Evolutionary conservation across 331 rosid genomes (phyloP), one percentile per base, ranked within the genome.

Genomic region (Spiraea crenata): DNA sequence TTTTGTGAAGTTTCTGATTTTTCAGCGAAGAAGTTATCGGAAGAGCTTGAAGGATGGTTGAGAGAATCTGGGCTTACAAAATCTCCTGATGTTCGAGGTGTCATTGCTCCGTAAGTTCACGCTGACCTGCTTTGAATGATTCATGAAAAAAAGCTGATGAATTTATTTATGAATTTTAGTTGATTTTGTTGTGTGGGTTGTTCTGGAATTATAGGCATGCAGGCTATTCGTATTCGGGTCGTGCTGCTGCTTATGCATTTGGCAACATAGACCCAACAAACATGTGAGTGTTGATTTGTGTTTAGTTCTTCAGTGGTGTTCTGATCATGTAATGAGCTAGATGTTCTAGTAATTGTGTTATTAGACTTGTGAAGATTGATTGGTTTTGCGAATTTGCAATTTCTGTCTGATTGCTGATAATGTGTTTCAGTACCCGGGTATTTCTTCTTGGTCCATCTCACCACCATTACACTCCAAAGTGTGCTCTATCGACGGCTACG

Each of bases 361-460:
- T 63, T 19, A 19, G 5, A 39, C 49, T 3, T 35, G 39, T 47
- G 47, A 44, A n/a, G 45, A 19, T 48, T 45, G 41, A 6, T 8
- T 62, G 14, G 60, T 45, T 20, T 70, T 61, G 61, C 56, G 54
- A 31, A 47, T 15, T 17, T 38, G 44, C 69, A 31, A 52, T 15
- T 17, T 38, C 49, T 68, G 31, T 34, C 48, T 37, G 38, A 4
- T 77, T 52, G 63, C 61, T 70, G 65, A 76, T 70, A 56, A 86
- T 75, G 50, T 50, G 44, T 37, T 79, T 70, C 92, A 95, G 99
- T 73, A 76, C 79, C n/a, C 89, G 99, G 59, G 86, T 95, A 71
- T 95, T 95, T 79, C 96, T 95, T 78, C 96, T 95, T 48, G 99
- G 99, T 70, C 99, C 99, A 71, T 95, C 99, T 77, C 99, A 95